phyloP scores from a whole-genome alignment of 2,329 filamentous ascomycete species.

The Neodidymelliopsis sp. region DNA sequence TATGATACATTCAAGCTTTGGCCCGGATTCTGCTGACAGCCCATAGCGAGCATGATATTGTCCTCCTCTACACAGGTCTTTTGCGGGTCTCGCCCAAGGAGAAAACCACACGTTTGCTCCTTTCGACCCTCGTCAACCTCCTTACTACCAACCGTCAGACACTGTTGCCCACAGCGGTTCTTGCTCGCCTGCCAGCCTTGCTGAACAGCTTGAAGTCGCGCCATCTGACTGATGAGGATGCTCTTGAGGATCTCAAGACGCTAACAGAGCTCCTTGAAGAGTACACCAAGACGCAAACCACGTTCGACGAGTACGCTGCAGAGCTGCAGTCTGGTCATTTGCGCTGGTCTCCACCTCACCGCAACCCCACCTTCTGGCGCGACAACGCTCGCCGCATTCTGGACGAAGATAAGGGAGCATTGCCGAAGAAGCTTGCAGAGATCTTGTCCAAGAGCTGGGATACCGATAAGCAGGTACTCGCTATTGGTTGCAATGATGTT shows the following conservation, averaged over 20 bases:
- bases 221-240: conserved; percentile 60
- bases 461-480: conserved; percentile 83
- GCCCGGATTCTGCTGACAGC: conserved; percentile 21
- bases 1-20: conserved; percentile 55
- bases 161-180: conserved; percentile 81
- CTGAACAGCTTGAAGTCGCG: conserved; percentile 64
- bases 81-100: conserved; percentile 94
- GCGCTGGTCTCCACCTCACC: conserved; percentile 91
- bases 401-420: conserved; percentile 79
- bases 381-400: conserved; percentile 90
- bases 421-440: conserved; percentile 82
- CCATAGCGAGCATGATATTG: conserved; percentile 85
- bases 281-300: conserved; percentile 75
- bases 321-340: conserved; percentile 87
- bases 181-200: conserved; percentile 77
- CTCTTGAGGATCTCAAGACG: conserved; percentile 58
- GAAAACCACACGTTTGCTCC: conserved; percentile 91
- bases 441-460: conserved; percentile 85
- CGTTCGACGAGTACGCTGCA: conserved; percentile 74
- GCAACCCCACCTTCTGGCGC: conserved; percentile 85
- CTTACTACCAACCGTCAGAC: conserved; percentile 73
- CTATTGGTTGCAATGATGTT: conserved; percentile 92
- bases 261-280: conserved; percentile 76
- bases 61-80: conserved; percentile 90
- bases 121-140: conserved; percentile 90